Evolutionary conservation across 352 stramenopile genomes (phyloP).

Genomic region (Phytophthora vignae): DNA sequence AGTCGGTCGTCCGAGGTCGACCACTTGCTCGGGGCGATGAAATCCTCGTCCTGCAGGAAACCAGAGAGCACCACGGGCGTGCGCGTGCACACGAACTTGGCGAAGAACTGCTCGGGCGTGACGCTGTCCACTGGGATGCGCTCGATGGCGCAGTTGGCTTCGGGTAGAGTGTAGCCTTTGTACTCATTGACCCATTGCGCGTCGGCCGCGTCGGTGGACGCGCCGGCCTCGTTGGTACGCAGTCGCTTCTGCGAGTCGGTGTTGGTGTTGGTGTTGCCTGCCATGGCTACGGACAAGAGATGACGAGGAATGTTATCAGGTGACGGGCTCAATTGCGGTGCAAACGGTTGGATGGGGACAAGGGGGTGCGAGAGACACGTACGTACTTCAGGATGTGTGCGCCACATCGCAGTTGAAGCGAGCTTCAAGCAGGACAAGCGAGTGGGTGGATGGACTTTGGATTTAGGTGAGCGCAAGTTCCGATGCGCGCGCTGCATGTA

Average conservation of each 20-base stretch:
- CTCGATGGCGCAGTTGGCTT: slow-evolving; percentile 56
- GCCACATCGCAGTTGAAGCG: slow-evolving; percentile 6
- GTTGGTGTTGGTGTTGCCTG: slow-evolving; percentile 8
- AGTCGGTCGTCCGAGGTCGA: slow-evolving; percentile 73
- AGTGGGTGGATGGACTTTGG: neutral
- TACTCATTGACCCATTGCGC: slow-evolving; percentile 61
- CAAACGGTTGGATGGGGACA: slow-evolving; percentile 44
- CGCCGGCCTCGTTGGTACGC: slow-evolving; percentile 41
- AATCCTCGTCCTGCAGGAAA: slow-evolving; percentile 63
- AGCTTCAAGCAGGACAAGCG: slow-evolving; percentile 1
- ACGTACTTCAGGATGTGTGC: neutral
- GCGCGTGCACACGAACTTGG: slow-evolving; percentile 76
- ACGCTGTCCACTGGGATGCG: slow-evolving; percentile 60
- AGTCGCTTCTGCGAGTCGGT: slow-evolving; percentile 50
- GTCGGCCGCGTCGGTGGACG: slow-evolving; percentile 21
- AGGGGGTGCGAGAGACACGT: slow-evolving; percentile 4
- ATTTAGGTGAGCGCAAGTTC: slow-evolving; percentile 16
- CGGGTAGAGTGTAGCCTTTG: slow-evolving; percentile 57
- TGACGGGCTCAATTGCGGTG: slow-evolving; percentile 16
- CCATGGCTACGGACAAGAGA: slow-evolving; percentile 10
- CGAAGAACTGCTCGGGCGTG: slow-evolving; percentile 80
- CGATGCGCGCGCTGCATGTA: slow-evolving; percentile 22
- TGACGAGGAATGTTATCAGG: slow-evolving; percentile 32
- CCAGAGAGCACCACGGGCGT: slow-evolving; percentile 83
- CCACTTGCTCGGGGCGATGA: slow-evolving; percentile 73